A percentile compares a stretch with the other conserved stretches of the same genome.
phyloP scores from a whole-genome alignment of 2,329 filamentous ascomycete genomes.

The Pseudogymnoascus pannorum region DNA sequence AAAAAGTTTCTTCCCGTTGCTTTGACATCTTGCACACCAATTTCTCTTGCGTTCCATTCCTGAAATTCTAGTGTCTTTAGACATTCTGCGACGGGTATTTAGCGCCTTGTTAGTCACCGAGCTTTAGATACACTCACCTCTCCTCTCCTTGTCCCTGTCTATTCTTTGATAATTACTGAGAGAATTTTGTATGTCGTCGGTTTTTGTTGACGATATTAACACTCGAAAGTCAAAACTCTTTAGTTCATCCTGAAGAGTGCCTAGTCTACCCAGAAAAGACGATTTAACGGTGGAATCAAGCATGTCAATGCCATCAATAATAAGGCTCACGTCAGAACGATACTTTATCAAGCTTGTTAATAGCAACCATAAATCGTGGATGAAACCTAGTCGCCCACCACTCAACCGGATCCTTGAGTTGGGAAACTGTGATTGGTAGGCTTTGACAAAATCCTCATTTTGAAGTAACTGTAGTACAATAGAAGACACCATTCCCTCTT shows the following conservation, averaged over 20 bases:
- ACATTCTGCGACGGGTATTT: not conserved
- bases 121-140: slow-evolving; percentile 1
- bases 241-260: not conserved
- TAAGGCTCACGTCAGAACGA: not conserved
- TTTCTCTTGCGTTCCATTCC: slow-evolving; percentile 9
- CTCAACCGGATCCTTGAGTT: not conserved
- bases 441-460: not conserved
- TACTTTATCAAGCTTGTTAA: not conserved
- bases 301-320: not conserved
- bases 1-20: not conserved
- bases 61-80: not conserved
- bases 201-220: not conserved
- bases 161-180: not conserved
- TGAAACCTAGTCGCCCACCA: not conserved
- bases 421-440: not conserved
- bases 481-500: not conserved
- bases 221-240: not conserved
- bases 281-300: not conserved
- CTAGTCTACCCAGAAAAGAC: not conserved
- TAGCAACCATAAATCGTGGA: not conserved
- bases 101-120: not conserved
- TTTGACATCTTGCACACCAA: not conserved
- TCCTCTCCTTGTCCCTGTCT: slow-evolving; percentile 8
- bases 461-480: not conserved
- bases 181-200: not conserved